phyloP scores from a whole-genome alignment of 2,329 filamentous ascomycete species.

The Xylaria sp. region DNA sequence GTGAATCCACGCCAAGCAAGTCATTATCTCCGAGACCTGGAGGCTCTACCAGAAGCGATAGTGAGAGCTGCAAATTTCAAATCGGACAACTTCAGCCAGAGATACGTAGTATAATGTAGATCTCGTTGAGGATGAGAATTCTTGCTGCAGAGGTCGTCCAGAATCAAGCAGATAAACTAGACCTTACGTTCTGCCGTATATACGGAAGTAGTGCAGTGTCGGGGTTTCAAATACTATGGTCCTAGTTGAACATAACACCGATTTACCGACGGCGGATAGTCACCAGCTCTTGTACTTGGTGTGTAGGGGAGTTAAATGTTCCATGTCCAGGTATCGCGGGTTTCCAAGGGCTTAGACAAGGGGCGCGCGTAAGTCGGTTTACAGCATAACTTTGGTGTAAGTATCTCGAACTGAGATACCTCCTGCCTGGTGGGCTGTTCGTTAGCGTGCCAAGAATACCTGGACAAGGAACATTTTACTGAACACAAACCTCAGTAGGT shows the following conservation, averaged over 20 bases:
- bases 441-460: no score
- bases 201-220: neutral
- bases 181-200: neutral
- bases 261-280: conserved; percentile 18
- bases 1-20: neutral
- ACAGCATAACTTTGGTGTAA: no score
- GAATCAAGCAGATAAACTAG: neutral
- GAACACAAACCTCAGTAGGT: no score
- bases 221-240: neutral
- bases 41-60: neutral
- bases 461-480: no score
- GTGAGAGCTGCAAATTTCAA: neutral
- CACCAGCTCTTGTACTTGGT: conserved; percentile 4
- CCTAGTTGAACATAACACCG: conserved; percentile 9
- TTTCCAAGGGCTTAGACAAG: no score
- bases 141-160: neutral
- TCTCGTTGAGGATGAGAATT: neutral
- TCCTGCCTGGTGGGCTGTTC: no score
- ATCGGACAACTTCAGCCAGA: neutral
- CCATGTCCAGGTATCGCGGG: no score
- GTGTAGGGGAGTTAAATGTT: no score
- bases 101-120: neutral
- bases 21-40: conserved; percentile 1
- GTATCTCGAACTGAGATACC: no score
- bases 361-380: no score